Evolutionary conservation across 345 rosid species (phyloP).

Genomic region (Eucalyptus cloeziana): DNA sequence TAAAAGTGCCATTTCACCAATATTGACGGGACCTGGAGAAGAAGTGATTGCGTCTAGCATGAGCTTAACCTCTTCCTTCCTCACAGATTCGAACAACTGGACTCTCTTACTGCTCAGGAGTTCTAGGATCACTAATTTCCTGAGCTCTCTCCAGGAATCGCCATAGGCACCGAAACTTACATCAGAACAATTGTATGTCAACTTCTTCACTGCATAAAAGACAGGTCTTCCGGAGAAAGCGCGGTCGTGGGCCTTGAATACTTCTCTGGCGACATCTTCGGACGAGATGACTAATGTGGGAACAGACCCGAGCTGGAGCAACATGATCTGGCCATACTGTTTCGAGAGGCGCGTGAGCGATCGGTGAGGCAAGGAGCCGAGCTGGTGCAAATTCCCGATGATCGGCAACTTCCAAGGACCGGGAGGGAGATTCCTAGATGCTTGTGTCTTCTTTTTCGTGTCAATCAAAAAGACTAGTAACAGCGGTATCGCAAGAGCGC

Average conservation of each 20-base stretch:
- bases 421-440: slow-evolving; percentile 10
- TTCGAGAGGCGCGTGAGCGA: slow-evolving; percentile 12
- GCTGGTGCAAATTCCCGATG: slow-evolving; percentile 30
- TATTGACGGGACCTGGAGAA: slow-evolving; percentile 1
- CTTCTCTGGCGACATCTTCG: slow-evolving; percentile 10
- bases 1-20: neutral
- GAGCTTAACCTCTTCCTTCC: slow-evolving; percentile 15
- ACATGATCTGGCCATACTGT: slow-evolving; percentile 23
- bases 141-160: slow-evolving; percentile 17
- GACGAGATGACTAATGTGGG: slow-evolving; percentile 32
- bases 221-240: slow-evolving; percentile 22
- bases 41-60: slow-evolving; percentile 2
- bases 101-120: slow-evolving; percentile 29
- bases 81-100: slow-evolving; percentile 11
- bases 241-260: slow-evolving; percentile 24
- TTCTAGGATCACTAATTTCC: slow-evolving; percentile 17
- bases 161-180: slow-evolving; percentile 22
- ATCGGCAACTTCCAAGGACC: slow-evolving; percentile 26
- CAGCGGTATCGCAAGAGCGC: neutral
- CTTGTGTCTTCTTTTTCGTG: neutral
- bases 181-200: slow-evolving; percentile 6
- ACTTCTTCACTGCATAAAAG: neutral
- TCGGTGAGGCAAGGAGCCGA: slow-evolving; percentile 6
- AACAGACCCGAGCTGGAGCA: slow-evolving; percentile 26
- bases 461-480: neutral